These are phyloP conservation scores for Pholiota conissans DNA, from an alignment of 768 basidiomycete genomes.

Conservation along the genomic window DNA sequence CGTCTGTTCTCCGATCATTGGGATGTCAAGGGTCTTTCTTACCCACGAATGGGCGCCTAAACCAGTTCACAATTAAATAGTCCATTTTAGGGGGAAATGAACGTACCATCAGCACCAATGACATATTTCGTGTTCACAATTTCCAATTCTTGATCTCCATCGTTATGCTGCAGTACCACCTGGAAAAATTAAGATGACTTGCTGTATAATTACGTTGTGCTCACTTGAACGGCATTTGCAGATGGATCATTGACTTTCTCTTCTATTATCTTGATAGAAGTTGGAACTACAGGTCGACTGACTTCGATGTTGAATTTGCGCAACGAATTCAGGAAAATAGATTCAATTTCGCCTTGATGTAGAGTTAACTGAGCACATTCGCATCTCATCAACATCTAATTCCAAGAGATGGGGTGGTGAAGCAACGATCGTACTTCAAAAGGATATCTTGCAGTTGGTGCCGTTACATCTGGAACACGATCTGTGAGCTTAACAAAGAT, in stretches of 20 bases:
- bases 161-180: slow-evolving; percentile 47
- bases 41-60: slow-evolving; percentile 85
- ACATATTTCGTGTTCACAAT: slow-evolving; percentile 72
- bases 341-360: slow-evolving; percentile 66
- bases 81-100: no score
- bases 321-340: slow-evolving; percentile 60
- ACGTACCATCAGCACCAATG: slow-evolving; percentile 70
- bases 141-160: slow-evolving; percentile 41
- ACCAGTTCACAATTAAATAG: neutral
- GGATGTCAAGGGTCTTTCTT: slow-evolving; percentile 60
- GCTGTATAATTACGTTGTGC: no score
- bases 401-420: neutral
- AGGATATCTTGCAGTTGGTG: slow-evolving; percentile 65
- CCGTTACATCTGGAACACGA: slow-evolving; percentile 60
- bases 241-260: slow-evolving; percentile 43
- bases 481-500: slow-evolving; percentile 50
- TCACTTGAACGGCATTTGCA: slow-evolving; percentile 37
- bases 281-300: slow-evolving; percentile 49
- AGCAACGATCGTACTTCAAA: slow-evolving; percentile 53
- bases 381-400: neutral
- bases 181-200: slow-evolving; percentile 21
- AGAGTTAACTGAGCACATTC: slow-evolving; percentile 44
- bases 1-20: slow-evolving; percentile 77
- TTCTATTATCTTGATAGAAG: slow-evolving; percentile 45
- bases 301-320: slow-evolving; percentile 44